Evolutionary conservation across 768 basidiomycete genomes (phyloP).

Genomic region (Lactarius tabidus): DNA sequence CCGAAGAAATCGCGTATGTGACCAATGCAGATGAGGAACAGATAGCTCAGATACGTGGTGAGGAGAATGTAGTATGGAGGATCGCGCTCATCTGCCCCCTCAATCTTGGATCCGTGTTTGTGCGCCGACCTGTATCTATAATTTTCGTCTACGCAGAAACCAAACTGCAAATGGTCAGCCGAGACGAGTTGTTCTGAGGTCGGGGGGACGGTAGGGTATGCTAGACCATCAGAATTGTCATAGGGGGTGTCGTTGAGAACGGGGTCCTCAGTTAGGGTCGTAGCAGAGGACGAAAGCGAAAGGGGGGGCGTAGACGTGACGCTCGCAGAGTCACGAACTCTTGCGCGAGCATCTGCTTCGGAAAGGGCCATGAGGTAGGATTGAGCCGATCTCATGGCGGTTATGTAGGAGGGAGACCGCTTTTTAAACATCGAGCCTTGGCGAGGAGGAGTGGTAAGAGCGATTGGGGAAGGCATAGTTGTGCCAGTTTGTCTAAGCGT

Average conservation of each 20-base stretch:
- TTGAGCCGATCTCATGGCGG: constrained; percentile 48
- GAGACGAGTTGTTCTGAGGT: constrained; percentile 76
- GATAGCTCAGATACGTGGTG: constrained; percentile 89
- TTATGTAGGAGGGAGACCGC: constrained; percentile 33
- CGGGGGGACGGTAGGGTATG: constrained; percentile 61
- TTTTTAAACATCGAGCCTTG: constrained; percentile 52
- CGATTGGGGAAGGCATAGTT: constrained; percentile 26
- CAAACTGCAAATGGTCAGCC: constrained; percentile 88
- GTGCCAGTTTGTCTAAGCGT: neutral
- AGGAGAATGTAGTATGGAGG: constrained; percentile 92
- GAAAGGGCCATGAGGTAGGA: constrained; percentile 60
- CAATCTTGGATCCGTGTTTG: constrained; percentile 44
- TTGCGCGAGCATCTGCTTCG: constrained; percentile 64
- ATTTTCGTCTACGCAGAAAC: constrained; percentile 76
- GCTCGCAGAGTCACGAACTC: constrained; percentile 39
- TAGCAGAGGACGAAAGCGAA: constrained; percentile 70
- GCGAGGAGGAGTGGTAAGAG: constrained; percentile 34
- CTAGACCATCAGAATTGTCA: constrained; percentile 46
- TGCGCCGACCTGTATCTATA: constrained; percentile 70
- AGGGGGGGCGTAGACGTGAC: constrained; percentile 66
- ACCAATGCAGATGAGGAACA: constrained; percentile 86
- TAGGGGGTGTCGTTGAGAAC: constrained; percentile 52
- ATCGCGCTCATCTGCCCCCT: constrained; percentile 64
- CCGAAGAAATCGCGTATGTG: constrained; percentile 95
- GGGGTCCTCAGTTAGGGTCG: constrained; percentile 64